A percentile compares a stretch with the other conserved stretches of the same genome.
phyloP scores from a whole-genome alignment of 176 grass and related monocot species.

The Musa itinerans region DNA sequence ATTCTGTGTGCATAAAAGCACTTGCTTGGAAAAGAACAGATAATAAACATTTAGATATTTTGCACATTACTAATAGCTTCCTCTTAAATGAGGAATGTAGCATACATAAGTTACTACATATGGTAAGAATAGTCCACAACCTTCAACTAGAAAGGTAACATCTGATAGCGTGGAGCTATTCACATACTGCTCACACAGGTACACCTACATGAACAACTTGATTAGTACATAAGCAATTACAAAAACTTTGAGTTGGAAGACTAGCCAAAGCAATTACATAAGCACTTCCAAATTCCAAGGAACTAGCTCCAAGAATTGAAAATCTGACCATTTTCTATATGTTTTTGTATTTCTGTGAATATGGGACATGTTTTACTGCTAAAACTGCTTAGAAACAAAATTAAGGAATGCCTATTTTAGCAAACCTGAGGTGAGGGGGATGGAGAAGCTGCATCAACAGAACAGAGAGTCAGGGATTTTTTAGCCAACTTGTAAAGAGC shows the following conservation, averaged over 20 bases:
- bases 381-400: neutral
- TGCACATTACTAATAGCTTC: neutral
- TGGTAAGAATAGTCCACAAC: too few species aligned
- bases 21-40: slow-evolving; percentile 38
- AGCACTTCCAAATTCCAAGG: too few species aligned
- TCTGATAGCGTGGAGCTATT: slow-evolving; percentile 77
- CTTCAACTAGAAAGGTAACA: too few species aligned
- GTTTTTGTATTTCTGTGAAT: neutral
- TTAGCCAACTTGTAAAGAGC: slow-evolving; percentile 90
- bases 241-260: too few species aligned
- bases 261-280: too few species aligned
- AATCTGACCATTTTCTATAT: neutral
- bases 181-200: slow-evolving; percentile 87
- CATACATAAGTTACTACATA: neutral
- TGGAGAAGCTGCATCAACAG: slow-evolving; percentile 84
- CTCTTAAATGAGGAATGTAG: neutral
- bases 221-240: neutral
- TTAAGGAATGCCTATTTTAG: neutral
- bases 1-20: slow-evolving; percentile 96
- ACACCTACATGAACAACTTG: slow-evolving; percentile 40
- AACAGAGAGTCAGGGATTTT: slow-evolving; percentile 78
- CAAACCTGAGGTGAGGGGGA: slow-evolving; percentile 91
- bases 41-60: neutral
- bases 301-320: neutral
- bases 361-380: neutral